Evolutionary conservation across 306 rosid species (phyloP), one percentile per base, ranked within the genome.

Genomic region (Acacia acuminata): DNA sequence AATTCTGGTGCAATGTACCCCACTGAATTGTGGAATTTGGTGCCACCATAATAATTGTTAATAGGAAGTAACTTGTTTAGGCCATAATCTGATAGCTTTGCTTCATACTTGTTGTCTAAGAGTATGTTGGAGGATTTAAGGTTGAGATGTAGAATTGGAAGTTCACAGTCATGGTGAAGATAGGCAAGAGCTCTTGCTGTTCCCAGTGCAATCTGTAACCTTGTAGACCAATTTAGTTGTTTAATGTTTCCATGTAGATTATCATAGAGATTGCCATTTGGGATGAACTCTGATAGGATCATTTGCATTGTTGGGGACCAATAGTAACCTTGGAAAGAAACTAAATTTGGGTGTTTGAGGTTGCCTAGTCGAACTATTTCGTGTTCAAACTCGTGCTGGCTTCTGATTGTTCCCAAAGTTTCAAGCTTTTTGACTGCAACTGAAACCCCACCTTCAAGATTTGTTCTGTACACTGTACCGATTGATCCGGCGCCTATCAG

Each of bases 1-100:
- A 91, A 82, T 84, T 91, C 96, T 9, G 92, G 96, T 4, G 97
- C 97, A 50, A 92, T 89, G 47, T 90, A 92, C 32, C 97, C 97
- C 10, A 90, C 94, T 1, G 86, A 89, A 34, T 61, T 90, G 87
- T 88, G 94, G 82, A 84, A 90, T 61, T 87, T 85, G 58, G 94
- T 88, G 30, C 84, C 73, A 38, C 88, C 89, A 44, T 90, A 78
- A 20, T 53, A 19, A 42, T 85, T 87, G 69, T 86, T 91, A 63
- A 88, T 81, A n/a, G 97, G 94, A 83, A 92, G 97, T 84, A 92
- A 76, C 74, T 87, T 92, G 8, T 78, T 88, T 77, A 92, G 75
- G 32, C 97, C 97, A 51, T 87, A 92, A 81, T 92, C 94, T 0
- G 92, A 92, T 74, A 92, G 79, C 88, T 92, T 90, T 11, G 84